Evolutionary conservation across 306 rosid genomes (phyloP).

Genomic region (Hippophae gyantsensis): DNA sequence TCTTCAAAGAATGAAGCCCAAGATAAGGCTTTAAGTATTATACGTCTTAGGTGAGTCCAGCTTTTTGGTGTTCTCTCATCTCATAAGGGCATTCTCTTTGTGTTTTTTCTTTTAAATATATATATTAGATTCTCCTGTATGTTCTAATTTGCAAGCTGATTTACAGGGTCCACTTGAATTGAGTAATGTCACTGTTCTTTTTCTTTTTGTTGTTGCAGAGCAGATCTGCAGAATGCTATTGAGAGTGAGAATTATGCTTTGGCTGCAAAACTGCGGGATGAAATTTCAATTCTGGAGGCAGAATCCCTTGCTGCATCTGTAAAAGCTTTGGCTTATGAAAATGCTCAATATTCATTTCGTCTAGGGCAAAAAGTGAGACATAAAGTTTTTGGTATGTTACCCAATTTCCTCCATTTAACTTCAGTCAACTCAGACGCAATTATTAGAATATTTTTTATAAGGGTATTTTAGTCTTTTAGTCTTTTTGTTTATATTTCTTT

Average conservation of each 20-base stretch:
- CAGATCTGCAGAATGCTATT: slow-evolving; percentile 71
- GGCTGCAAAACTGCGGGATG: slow-evolving; percentile 72
- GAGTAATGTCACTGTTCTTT: slow-evolving; percentile 2
- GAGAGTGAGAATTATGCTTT: slow-evolving; percentile 61
- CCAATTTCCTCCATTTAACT: slow-evolving; percentile 9
- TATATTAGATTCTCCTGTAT: neutral
- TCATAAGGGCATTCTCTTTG: neutral
- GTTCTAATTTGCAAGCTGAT: slow-evolving; percentile 3
- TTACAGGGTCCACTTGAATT: slow-evolving; percentile 6
- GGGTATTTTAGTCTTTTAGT: too few species aligned
- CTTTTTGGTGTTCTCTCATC: neutral
- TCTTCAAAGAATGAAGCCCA: slow-evolving; percentile 87
- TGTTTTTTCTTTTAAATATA: neutral
- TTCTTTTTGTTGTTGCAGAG: slow-evolving; percentile 40
- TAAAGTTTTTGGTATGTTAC: slow-evolving; percentile 46
- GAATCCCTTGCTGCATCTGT: slow-evolving; percentile 81
- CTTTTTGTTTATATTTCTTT: too few species aligned
- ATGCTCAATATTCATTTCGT: slow-evolving; percentile 63
- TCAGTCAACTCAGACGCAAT: slow-evolving; percentile 12
- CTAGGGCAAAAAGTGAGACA: slow-evolving; percentile 90
- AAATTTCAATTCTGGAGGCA: slow-evolving; percentile 66
- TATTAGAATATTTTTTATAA: too few species aligned
- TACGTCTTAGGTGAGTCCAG: slow-evolving; percentile 51
- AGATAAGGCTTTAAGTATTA: slow-evolving; percentile 67
- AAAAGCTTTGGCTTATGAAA: slow-evolving; percentile 71